phyloP scores from a whole-genome alignment of 2,329 filamentous ascomycete species.

The Trichoderma breve region DNA sequence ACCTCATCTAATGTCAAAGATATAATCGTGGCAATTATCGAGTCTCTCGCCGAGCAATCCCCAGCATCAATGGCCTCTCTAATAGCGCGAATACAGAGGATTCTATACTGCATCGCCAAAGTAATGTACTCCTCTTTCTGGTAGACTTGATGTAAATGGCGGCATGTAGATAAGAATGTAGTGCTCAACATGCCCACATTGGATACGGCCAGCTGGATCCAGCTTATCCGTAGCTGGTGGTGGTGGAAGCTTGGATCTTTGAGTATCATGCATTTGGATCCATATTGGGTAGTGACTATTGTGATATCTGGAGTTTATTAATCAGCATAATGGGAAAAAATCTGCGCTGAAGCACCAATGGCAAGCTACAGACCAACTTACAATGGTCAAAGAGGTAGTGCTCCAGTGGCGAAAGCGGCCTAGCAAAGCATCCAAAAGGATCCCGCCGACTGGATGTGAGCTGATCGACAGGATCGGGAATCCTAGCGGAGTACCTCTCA shows the following conservation, averaged over 20 bases:
- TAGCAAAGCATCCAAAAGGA: background rate
- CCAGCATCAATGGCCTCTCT: background rate
- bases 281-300: background rate
- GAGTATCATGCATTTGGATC: background rate
- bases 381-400: constrained; percentile 2
- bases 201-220: background rate
- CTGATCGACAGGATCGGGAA: background rate
- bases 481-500: no score
- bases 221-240: background rate
- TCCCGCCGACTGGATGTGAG: background rate
- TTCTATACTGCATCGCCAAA: background rate
- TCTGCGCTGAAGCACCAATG: background rate
- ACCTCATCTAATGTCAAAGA: background rate
- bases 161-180: background rate
- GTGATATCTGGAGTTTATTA: background rate
- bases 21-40: background rate
- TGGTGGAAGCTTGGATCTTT: background rate
- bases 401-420: background rate
- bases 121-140: background rate
- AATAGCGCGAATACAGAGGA: background rate
- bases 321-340: background rate
- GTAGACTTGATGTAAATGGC: background rate
- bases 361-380: background rate
- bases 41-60: background rate
- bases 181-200: background rate